These are phyloP conservation scores for Rhizomucor miehei DNA, from an alignment of 371 early-diverging fungal genomes.

Conservation along the genomic window DNA sequence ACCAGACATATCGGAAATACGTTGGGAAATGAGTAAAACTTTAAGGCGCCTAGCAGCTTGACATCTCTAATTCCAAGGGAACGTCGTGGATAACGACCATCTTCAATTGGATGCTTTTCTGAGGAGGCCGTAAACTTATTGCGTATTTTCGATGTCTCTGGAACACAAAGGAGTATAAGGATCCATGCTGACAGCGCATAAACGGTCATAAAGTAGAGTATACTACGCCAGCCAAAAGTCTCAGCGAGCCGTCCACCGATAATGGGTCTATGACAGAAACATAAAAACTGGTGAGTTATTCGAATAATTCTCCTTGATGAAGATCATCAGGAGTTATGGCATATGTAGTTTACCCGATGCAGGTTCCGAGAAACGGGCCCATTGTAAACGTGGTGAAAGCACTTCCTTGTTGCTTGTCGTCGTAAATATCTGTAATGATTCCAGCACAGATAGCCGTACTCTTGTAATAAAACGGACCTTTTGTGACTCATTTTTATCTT, in stretches of 20 bases:
- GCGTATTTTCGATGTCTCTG: too few species aligned
- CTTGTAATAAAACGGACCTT: slow-evolving; percentile 13
- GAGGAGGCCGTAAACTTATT: too few species aligned
- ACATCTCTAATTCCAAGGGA: slow-evolving; percentile 36
- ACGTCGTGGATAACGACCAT: too few species aligned
- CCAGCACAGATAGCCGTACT: slow-evolving; percentile 23
- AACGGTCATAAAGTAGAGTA: slow-evolving; percentile 31
- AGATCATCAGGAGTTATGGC: neutral
- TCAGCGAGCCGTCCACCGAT: slow-evolving; percentile 40
- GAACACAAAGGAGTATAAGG: too few species aligned
- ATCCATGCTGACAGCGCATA: slow-evolving; percentile 30
- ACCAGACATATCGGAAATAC: too few species aligned
- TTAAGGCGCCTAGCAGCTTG: slow-evolving; percentile 7
- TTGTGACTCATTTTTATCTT: neutral
- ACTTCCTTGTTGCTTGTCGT: slow-evolving; percentile 30
- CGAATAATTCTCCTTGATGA: too few species aligned
- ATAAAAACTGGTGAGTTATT: neutral
- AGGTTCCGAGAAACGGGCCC: slow-evolving; percentile 28
- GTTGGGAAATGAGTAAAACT: too few species aligned
- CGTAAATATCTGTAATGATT: slow-evolving; percentile 40
- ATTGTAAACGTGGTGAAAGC: slow-evolving; percentile 36
- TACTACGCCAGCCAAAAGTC: slow-evolving; percentile 44
- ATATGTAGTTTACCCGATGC: slow-evolving; percentile 6
- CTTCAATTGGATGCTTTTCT: too few species aligned
- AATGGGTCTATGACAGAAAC: slow-evolving; percentile 21